Base-by-base conservation (phyloP, 2,329 filamentous ascomycete genomes). In the Orbilia quercus region DNA sequence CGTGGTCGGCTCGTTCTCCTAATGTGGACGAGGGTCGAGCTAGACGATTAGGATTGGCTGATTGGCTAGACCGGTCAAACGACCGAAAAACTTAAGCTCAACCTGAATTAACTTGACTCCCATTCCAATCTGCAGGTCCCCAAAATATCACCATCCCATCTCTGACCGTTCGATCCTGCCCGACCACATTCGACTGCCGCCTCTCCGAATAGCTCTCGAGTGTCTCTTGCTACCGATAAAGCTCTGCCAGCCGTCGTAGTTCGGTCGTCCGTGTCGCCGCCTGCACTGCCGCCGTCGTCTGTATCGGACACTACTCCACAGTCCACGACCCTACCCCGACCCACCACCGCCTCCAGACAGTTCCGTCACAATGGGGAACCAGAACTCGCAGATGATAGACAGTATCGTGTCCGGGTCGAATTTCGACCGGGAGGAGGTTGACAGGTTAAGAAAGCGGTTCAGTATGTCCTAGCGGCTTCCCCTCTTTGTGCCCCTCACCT, bases 341-440 rank as follows among this genome's bases (percentile, higher is more conserved):
- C 7, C 34, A 40, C 34, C 34, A 22, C 51, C 16, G 11, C 28
- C 45, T 47, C 51, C 45, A 47, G 28, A 23, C 60, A 44, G 20
- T 40, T 11, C 69, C 75, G 75, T 76, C 79, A 82, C 77, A 76
- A 90, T 90, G 88, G 88, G 88, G 78, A 90, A 90, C 82, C 86
- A 87, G 67, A 88, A 86, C 77, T 90, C 88, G 80, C 83, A 85
- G 77, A 89, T 98, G 81, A 86, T 98, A 82, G 94, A 98, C 83
- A 95, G 90, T 83, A 97, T 99, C 79, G 93, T 97, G 81, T 91
- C 96, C 80, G 92, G 90, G 78, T 95, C 93, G 78, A 99, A 99
- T 85, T 99, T 99, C 84, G 91, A 99, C 84, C 90, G 91, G 81
- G 95, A 99, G 79, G 95, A 99, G 82, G 92, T 99, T 73, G 95